phyloP scores from a whole-genome alignment of 1,284 basidiomycete genomes.

The Heliocybe sulcata region DNA sequence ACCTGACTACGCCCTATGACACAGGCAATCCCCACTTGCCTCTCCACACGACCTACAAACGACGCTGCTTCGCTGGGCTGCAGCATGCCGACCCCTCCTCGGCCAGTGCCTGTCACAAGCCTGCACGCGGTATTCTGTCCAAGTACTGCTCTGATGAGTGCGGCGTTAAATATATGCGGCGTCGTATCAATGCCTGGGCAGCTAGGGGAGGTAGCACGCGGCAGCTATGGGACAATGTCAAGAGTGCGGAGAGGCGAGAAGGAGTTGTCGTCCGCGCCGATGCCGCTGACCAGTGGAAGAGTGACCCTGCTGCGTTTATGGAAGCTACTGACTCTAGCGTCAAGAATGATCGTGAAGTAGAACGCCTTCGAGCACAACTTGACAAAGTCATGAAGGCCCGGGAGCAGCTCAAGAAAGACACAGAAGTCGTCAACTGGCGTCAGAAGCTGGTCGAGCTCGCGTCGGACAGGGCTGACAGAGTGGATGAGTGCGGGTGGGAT shows the following conservation, averaged over 20 bases:
- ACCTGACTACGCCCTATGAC: slow-evolving; percentile 4
- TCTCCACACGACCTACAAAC: slow-evolving; percentile 73
- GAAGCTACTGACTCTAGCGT: slow-evolving; percentile 5
- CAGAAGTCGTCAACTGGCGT: slow-evolving; percentile 62
- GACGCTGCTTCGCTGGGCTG: slow-evolving; percentile 61
- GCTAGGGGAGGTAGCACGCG: slow-evolving; percentile 52
- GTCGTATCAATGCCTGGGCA: slow-evolving; percentile 51
- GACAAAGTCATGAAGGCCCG: slow-evolving; percentile 47
- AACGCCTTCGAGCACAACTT: slow-evolving; percentile 42
- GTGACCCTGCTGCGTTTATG: background rate
- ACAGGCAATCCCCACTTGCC: slow-evolving; percentile 53
- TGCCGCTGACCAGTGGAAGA: background rate
- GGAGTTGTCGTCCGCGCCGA: slow-evolving; percentile 46
- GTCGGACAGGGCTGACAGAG: slow-evolving; percentile 45
- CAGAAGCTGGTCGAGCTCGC: slow-evolving; percentile 62
- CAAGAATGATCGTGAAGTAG: slow-evolving; percentile 45
- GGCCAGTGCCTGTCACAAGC: slow-evolving; percentile 64
- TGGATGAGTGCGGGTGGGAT: slow-evolving; percentile 78
- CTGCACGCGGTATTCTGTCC: slow-evolving; percentile 70
- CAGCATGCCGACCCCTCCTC: slow-evolving; percentile 53
- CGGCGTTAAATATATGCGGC: slow-evolving; percentile 61
- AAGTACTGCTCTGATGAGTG: slow-evolving; percentile 84
- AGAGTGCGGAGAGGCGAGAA: slow-evolving; percentile 57
- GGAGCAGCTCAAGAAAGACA: slow-evolving; percentile 54
- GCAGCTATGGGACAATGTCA: slow-evolving; percentile 64